Evolutionary conservation across 108 stramenopile genomes (phyloP).

Genomic region (Skeletonema marinoi): DNA sequence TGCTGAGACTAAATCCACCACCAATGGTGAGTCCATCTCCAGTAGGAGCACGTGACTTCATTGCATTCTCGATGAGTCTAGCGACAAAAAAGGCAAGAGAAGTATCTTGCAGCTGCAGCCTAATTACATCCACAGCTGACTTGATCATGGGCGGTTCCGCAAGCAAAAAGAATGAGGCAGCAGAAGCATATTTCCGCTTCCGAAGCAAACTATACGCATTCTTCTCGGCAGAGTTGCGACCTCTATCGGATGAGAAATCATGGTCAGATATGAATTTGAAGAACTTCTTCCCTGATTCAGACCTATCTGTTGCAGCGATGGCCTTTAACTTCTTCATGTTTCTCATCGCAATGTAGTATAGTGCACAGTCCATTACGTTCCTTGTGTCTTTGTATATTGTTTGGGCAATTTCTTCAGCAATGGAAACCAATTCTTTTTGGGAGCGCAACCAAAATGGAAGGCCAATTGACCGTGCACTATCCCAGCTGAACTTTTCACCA

Average conservation of each 20-base stretch:
- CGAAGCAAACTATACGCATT: constrained; percentile 85
- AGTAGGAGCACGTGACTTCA: constrained; percentile 5
- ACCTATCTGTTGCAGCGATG: constrained; percentile 77
- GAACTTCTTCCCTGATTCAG: constrained; percentile 74
- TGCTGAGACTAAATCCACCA: constrained; percentile 50
- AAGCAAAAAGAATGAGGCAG: constrained; percentile 83
- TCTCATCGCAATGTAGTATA: constrained; percentile 73
- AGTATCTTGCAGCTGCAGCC: constrained; percentile 71
- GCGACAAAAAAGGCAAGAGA: constrained; percentile 83
- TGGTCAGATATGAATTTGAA: constrained; percentile 69
- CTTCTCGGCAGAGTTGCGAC: constrained; percentile 82
- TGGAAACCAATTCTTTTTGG: constrained; percentile 50
- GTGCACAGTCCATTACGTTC: constrained; percentile 76
- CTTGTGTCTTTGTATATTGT: constrained; percentile 63
- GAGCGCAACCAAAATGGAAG: constrained; percentile 89
- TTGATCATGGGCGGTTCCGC: constrained; percentile 82
- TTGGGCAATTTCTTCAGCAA: constrained; percentile 87
- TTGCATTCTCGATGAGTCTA: constrained; percentile 61
- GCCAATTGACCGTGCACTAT: constrained; percentile 54
- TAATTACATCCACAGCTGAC: constrained; percentile 75
- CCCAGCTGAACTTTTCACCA: constrained; percentile 69
- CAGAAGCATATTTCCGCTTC: constrained; percentile 70
- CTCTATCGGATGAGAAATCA: constrained; percentile 75
- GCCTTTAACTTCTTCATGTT: constrained; percentile 71
- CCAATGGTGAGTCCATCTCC: constrained; percentile 39